Conservation (phyloP, 306 rosid genomes). For the Quercus rubra region DNA sequence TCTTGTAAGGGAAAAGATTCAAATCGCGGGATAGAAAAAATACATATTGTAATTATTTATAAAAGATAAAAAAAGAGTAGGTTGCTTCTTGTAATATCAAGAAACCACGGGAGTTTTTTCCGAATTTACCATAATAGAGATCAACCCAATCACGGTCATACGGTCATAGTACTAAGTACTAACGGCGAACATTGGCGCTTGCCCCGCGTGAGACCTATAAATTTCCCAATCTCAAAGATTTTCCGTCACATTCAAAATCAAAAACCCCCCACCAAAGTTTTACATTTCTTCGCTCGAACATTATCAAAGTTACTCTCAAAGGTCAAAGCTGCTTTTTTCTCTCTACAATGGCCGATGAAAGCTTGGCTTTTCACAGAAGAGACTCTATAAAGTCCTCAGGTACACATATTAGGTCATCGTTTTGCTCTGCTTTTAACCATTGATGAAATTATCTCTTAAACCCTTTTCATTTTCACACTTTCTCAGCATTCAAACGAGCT, state of each 20-base stretch:
- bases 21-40: accelerated
- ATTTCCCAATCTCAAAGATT: too few relatives aligned
- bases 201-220: background rate
- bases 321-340: background rate
- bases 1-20: accelerated
- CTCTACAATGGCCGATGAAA: slow-evolving; percentile 67
- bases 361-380: slow-evolving; percentile 44
- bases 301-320: background rate
- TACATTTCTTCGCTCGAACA: background rate
- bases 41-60: background rate
- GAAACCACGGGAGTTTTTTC: background rate
- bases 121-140: background rate
- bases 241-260: too few relatives aligned
- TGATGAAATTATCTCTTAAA: too few relatives aligned
- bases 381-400: slow-evolving; percentile 82
- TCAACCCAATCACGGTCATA: background rate
- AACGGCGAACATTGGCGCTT: background rate
- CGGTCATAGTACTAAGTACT: background rate
- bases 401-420: slow-evolving; percentile 16
- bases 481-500: background rate
- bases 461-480: background rate
- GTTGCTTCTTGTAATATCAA: background rate
- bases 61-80: background rate
- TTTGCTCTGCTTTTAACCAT: background rate
- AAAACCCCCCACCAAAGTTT: background rate